A percentile compares a stretch with the other conserved stretches of the same genome.
These are phyloP conservation scores for Xylaria intraflava DNA, from an alignment of 495 filamentous ascomycete species.

Conservation along the genomic window DNA sequence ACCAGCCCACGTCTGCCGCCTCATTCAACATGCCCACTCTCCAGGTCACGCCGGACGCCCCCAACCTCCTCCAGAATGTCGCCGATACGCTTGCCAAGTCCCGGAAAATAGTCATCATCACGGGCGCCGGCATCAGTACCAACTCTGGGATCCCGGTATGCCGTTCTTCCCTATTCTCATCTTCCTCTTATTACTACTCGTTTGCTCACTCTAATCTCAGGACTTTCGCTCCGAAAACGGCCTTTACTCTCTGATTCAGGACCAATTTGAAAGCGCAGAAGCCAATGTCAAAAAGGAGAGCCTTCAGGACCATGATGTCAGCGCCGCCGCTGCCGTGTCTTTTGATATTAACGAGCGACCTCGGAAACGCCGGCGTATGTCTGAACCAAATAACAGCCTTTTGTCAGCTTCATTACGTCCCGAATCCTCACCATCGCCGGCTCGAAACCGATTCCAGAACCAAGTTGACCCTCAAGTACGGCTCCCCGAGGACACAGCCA, in stretches of 20 bases:
- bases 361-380: slow-evolving; percentile 37
- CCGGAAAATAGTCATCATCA: slow-evolving; percentile 58
- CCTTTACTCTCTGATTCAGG: slow-evolving; percentile 61
- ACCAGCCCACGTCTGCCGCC: not conserved
- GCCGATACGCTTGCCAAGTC: slow-evolving; percentile 55
- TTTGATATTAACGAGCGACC: slow-evolving; percentile 33
- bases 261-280: slow-evolving; percentile 51
- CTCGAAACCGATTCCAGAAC: not conserved
- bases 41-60: slow-evolving; percentile 44
- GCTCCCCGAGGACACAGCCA: too few species aligned
- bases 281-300: slow-evolving; percentile 16
- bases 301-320: not conserved
- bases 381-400: slow-evolving; percentile 8
- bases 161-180: not conserved
- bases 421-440: not conserved
- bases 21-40: slow-evolving; percentile 45
- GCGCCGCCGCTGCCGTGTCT: not conserved
- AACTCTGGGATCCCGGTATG: slow-evolving; percentile 66
- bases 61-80: slow-evolving; percentile 51
- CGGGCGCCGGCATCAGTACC: slow-evolving; percentile 65
- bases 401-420: not conserved
- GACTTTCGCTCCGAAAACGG: slow-evolving; percentile 67
- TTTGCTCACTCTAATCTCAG: slow-evolving; percentile 35
- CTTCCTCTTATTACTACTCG: not conserved
- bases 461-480: not conserved